Base-by-base conservation (phyloP, 1,284 basidiomycete genomes). In the Salmacisia buchloeana region DNA sequence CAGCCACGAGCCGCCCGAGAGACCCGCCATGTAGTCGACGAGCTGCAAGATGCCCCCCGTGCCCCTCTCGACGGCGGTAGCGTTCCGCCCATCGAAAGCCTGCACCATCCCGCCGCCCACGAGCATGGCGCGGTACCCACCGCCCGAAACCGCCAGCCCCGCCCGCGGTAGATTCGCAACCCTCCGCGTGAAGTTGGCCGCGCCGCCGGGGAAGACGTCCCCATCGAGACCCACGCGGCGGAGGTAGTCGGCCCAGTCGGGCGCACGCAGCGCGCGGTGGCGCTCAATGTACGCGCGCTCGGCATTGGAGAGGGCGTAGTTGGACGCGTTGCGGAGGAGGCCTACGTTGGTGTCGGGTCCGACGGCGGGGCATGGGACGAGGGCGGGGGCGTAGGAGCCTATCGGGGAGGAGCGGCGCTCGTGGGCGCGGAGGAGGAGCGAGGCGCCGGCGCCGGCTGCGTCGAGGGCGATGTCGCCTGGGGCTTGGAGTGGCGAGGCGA, bases 111-210 rank as follows among this genome's bases (percentile, higher is more conserved):
- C 75, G 1, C 69, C 34, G 23, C 74, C 77, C 63, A 71, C 64
- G 2, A 82, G 76, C 82, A 83, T 83, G 10, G 83, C 83, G 21
- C 83, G 70, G 63, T 83, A 81, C 3, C 83, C 83, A 33, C 83
- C 83, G 36, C 83, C 83, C 10, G 80, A 81, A 15, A 83, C 67
- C 0, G 82, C 81, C 45, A 82, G 73, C 31, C 81, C 81, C 23
- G 83, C 70, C 2, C 68, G 65, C 0, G 83, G 83, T 34, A 63
- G 65, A 7, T 60, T 58, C 5, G 58, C 59, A 18, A 36, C 35
- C 27, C 18, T 54, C 27, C 27, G 31, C 2, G 76, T 72, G 64
- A 69, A 79, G 45, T 75, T 69, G 35, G 60, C 39, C 7, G 70
- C 64, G 31, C 75, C 76, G 13, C 76, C 76, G 1, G 69, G 69